Percentiles rank a stretch among this genome's conserved stretches.
Conservation (phyloP, 345 rosid genomes). For the Balakata baccata region DNA sequence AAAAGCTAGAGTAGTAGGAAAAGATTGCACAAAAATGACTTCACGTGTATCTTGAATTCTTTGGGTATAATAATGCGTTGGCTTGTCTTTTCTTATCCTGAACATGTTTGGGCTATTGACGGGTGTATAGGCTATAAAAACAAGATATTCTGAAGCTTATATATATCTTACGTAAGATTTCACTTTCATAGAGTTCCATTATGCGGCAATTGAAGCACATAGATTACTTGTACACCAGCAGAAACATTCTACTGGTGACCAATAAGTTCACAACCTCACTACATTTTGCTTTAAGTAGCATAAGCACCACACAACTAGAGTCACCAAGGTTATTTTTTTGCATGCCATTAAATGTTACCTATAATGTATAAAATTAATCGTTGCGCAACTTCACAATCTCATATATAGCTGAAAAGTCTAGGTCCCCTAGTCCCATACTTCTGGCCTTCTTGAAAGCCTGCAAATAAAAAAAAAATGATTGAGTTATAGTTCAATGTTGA, state of each 20-base stretch:
- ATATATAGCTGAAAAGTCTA: slow-evolving; percentile 80
- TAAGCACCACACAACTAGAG: background rate
- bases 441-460: slow-evolving; percentile 94
- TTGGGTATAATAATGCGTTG: too few species aligned
- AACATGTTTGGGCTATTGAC: too few species aligned
- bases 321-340: background rate
- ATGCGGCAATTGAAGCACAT: background rate
- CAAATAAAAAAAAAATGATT: background rate
- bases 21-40: too few species aligned
- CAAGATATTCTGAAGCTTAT: background rate
- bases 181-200: background rate
- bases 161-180: background rate
- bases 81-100: too few species aligned
- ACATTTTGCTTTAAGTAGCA: background rate
- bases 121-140: too few species aligned
- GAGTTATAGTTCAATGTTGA: slow-evolving; percentile 1
- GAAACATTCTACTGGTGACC: background rate
- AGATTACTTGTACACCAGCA: background rate
- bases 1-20: too few species aligned
- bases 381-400: slow-evolving; percentile 55
- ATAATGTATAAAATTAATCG: slow-evolving; percentile 15
- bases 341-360: background rate
- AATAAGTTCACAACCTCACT: background rate
- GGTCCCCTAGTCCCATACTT: slow-evolving; percentile 82
- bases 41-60: too few species aligned